Evolutionary conservation across 2,329 filamentous ascomycete genomes (phyloP).

Genomic region (Aspergillus viridinutans): DNA sequence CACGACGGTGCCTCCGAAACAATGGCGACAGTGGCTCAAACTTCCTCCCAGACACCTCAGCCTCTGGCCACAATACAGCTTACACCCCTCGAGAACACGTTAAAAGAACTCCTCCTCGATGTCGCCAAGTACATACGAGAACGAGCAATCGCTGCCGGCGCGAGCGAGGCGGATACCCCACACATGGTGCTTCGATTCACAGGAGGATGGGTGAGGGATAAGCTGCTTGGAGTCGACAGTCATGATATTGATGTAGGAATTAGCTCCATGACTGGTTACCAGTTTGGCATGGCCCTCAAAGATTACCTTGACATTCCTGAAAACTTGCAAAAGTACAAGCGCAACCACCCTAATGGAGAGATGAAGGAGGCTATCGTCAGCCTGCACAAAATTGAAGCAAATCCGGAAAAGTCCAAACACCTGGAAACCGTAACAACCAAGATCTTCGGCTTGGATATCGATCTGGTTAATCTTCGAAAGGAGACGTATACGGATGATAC

Average conservation of each 20-base stretch:
- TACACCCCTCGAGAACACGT: slow-evolving; percentile 64
- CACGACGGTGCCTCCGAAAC: slow-evolving; percentile 18
- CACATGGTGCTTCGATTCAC: slow-evolving; percentile 44
- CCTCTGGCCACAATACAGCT: slow-evolving; percentile 51
- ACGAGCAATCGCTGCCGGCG: slow-evolving; percentile 37
- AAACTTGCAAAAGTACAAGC: slow-evolving; percentile 42
- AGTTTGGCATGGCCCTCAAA: slow-evolving; percentile 44
- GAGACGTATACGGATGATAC: slow-evolving; percentile 88
- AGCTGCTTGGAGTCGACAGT: slow-evolving; percentile 43
- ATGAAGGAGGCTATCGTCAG: slow-evolving; percentile 65
- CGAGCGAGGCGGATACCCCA: slow-evolving; percentile 16
- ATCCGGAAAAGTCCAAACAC: slow-evolving; percentile 95
- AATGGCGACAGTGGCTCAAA: slow-evolving; percentile 16
- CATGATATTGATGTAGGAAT: slow-evolving; percentile 49
- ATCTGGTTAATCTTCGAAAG: slow-evolving; percentile 90
- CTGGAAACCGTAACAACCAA: slow-evolving; percentile 85
- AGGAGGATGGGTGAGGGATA: slow-evolving; percentile 50
- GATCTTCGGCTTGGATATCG: slow-evolving; percentile 81
- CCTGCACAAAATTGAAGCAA: slow-evolving; percentile 83
- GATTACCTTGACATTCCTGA: slow-evolving; percentile 39
- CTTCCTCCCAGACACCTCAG: slow-evolving; percentile 3
- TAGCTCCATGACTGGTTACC: slow-evolving; percentile 47
- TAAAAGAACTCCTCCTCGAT: slow-evolving; percentile 74
- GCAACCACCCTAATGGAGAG: slow-evolving; percentile 43
- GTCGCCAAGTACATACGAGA: slow-evolving; percentile 65